Conservation (phyloP, 1,284 basidiomycete genomes). For the Mrakiaceae sp. region DNA sequence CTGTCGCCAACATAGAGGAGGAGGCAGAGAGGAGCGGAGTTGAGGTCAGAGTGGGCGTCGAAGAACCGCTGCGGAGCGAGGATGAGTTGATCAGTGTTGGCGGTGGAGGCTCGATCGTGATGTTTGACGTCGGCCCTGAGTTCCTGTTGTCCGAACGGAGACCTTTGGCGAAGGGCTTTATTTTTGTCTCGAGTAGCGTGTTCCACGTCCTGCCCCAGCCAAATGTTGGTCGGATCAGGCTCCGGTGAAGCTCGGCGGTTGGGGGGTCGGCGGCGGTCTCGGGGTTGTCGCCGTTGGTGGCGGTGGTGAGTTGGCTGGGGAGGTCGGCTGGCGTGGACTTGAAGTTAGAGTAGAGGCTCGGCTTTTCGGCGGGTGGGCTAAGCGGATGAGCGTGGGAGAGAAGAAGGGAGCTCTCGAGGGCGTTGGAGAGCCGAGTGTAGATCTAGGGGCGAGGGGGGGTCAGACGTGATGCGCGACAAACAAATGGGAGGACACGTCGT, state of each 20-base stretch:
- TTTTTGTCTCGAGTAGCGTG: not conserved
- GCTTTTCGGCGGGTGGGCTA: not conserved
- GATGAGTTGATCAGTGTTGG: not conserved
- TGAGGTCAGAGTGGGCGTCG: not conserved
- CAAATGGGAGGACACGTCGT: not conserved
- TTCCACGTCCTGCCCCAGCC: not conserved
- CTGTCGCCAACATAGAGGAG: not conserved
- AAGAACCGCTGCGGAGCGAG: not conserved
- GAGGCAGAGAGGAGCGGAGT: not conserved
- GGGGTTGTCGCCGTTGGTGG: not conserved
- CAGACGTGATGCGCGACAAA: not conserved
- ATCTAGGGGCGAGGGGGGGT: not conserved
- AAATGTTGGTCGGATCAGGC: not conserved
- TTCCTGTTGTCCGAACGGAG: no score
- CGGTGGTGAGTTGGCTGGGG: not conserved
- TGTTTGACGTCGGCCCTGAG: no score
- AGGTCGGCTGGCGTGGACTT: not conserved
- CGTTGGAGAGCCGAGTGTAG: slow-evolving; percentile 3
- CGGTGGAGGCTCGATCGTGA: no score
- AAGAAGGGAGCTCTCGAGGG: slow-evolving; percentile 10
- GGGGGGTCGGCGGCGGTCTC: no score
- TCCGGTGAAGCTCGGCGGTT: not conserved
- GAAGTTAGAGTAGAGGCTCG: not conserved
- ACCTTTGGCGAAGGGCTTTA: not conserved
- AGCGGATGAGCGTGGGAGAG: slow-evolving; percentile 2